These are phyloP conservation scores for Ustilago loliicola DNA, from an alignment of 1,284 basidiomycete genomes.

Conservation along the genomic window DNA sequence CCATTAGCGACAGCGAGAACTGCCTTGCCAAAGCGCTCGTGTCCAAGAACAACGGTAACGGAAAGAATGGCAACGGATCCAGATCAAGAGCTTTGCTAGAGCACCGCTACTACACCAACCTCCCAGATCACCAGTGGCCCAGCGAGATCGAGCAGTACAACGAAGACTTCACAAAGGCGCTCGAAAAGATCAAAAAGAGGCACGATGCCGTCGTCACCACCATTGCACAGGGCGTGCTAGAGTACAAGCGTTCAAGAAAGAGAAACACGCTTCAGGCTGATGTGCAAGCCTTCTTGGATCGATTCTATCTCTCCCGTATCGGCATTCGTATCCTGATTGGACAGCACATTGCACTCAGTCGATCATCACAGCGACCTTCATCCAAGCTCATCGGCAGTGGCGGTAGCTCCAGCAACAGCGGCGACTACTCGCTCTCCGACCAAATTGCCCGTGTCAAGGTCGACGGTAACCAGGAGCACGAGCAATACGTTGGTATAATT, in stretches of 20 bases:
- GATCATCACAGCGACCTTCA: constrained; percentile 48
- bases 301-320: constrained; percentile 97
- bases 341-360: constrained; percentile 69
- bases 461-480: constrained; percentile 57
- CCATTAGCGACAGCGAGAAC: constrained; percentile 48
- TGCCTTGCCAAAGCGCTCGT: constrained; percentile 38
- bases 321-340: constrained; percentile 72
- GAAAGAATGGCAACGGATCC: constrained; percentile 45
- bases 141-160: constrained; percentile 96
- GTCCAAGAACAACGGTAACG: constrained; percentile 33
- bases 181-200: constrained; percentile 91
- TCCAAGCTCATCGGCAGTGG: constrained; percentile 42
- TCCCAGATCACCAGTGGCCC: constrained; percentile 80
- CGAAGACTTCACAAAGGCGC: constrained; percentile 85
- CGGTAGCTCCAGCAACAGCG: constrained; percentile 23
- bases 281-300: constrained; percentile 94
- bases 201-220: constrained; percentile 99
- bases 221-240: constrained; percentile 81
- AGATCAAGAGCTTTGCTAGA: constrained; percentile 50
- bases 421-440: constrained; percentile 40
- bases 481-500: constrained; percentile 96
- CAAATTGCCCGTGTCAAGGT: constrained; percentile 39
- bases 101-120: constrained; percentile 82
- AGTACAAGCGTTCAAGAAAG: constrained; percentile 75
- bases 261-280: constrained; percentile 78